Base-by-base conservation (phyloP, 257 asterid species). In the Linderniella brevidens region DNA sequence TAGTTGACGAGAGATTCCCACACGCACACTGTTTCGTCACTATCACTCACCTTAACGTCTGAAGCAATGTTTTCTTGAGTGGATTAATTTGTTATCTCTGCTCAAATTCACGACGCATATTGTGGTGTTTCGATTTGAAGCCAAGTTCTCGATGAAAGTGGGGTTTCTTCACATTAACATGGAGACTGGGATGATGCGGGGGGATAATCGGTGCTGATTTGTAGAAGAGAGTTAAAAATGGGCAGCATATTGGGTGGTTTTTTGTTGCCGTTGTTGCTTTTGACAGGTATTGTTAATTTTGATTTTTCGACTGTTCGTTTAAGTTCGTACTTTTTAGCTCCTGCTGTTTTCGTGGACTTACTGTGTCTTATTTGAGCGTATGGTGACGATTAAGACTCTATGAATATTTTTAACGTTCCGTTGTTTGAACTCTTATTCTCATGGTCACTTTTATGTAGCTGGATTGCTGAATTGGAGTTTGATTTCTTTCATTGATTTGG, bases 401-500 rank as follows among this genome's bases (percentile, higher is more conserved):
- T 47, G 18, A 47, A 9, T 47, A 12, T 5, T 18, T 19, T 47
- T 20, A 9, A 7, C 5, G 18, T 19, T 47, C 15, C 19, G 17
- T 32, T 38, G 36, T 51, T 14, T 8, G 25, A 16, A 11, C 51
- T 15, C 53, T 18, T 32, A 11, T 49, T 64, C 47, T 61, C 32
- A 41, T 16, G 47, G 52, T 16, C 48, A 29, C 41, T 9, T 56
- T 47, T 49, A 58, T 75, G 76, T 92, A 82, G 96, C 77, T 65
- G 84, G 82, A 40, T 58, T 82, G 48, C 79, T 74, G 61, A 76
- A 79, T 67, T 86, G 96, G 96, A 86, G 94, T 76, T 70, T 81
- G 75, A 74, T 86, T 64, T 82, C 86, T 61, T 50, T 86, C 50
- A 58, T 79, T 67, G 63, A 75, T 70, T 63, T 86, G 81, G 83